A percentile compares a stretch with the other conserved stretches of the same genome.
phyloP scores from a whole-genome alignment of 2,329 filamentous ascomycete genomes.

The Aspergillus sp. region DNA sequence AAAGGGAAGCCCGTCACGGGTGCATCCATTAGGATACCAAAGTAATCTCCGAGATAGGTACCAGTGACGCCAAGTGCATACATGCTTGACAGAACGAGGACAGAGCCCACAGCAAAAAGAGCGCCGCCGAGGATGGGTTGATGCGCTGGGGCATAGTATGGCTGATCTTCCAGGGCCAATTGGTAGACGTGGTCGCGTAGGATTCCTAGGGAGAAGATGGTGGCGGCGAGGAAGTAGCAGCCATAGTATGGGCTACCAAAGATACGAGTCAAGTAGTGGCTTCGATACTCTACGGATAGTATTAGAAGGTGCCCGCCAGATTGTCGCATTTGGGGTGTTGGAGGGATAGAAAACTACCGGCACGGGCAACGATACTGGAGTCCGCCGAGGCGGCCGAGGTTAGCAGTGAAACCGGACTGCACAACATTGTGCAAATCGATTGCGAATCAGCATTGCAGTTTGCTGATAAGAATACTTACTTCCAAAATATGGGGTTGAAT shows the following conservation, averaged over 20 bases:
- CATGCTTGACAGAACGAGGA: slow-evolving; percentile 84
- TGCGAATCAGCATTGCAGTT: not conserved
- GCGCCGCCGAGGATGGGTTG: slow-evolving; percentile 65
- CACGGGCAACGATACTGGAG: slow-evolving; percentile 73
- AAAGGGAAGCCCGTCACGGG: slow-evolving; percentile 96
- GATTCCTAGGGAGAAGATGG: slow-evolving; percentile 90
- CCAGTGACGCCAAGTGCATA: slow-evolving; percentile 91
- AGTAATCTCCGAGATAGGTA: slow-evolving; percentile 97
- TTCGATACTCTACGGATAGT: slow-evolving; percentile 73
- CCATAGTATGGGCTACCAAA: slow-evolving; percentile 78
- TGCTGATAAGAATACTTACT: slow-evolving; percentile 62
- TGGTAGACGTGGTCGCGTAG: slow-evolving; percentile 87
- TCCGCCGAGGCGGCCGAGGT: slow-evolving; percentile 9
- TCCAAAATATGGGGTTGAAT: slow-evolving; percentile 99
- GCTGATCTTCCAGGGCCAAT: slow-evolving; percentile 72
- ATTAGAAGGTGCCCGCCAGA: slow-evolving; percentile 2
- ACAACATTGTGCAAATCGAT: slow-evolving; percentile 7
- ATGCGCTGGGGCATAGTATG: slow-evolving; percentile 71
- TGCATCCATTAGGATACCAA: slow-evolving; percentile 94
- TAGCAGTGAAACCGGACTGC: too few species aligned
- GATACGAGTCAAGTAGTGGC: slow-evolving; percentile 81
- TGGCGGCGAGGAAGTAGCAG: slow-evolving; percentile 84
- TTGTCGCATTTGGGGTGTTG: slow-evolving; percentile 7
- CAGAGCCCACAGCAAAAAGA: slow-evolving; percentile 74
- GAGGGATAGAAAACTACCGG: slow-evolving; percentile 55